phyloP scores from a whole-genome alignment of 495 filamentous ascomycete species.

The Glutinoglossum americanum region DNA sequence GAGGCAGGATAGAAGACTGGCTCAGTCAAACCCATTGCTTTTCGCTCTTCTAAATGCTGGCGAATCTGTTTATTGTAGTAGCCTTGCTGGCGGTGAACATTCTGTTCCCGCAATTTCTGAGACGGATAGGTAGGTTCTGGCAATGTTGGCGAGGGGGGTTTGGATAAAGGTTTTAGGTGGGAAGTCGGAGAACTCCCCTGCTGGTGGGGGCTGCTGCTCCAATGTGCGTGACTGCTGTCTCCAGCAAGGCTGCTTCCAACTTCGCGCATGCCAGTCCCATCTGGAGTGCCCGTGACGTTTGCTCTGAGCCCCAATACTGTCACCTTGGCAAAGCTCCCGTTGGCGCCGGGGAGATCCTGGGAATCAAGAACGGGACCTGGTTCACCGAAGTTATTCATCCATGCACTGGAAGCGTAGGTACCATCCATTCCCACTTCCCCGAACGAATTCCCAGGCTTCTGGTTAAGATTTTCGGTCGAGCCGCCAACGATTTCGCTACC shows the following conservation, averaged over 20 bases:
- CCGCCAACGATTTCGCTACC: background rate
- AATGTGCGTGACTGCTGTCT: slow-evolving; percentile 11
- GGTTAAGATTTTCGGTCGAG: background rate
- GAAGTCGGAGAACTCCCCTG: background rate
- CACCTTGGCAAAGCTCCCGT: slow-evolving; percentile 12
- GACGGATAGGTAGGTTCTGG: background rate
- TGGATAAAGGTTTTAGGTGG: background rate
- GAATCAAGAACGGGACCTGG: background rate
- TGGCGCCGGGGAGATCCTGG: background rate
- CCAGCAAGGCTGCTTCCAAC: slow-evolving; percentile 16
- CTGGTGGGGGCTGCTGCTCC: background rate
- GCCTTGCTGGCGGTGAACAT: background rate
- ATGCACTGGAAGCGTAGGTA: background rate
- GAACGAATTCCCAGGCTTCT: background rate
- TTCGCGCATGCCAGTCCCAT: slow-evolving; percentile 17
- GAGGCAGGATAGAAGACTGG: background rate
- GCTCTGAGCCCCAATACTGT: slow-evolving; percentile 13
- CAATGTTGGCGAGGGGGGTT: background rate
- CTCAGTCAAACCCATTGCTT: background rate
- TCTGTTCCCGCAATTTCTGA: background rate
- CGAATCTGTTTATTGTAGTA: background rate
- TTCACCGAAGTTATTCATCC: background rate
- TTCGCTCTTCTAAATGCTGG: background rate
- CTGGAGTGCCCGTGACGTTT: slow-evolving; percentile 16
- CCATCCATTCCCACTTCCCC: background rate